Evolutionary conservation across 768 basidiomycete species (phyloP).

Genomic region (Podaxis sp.): DNA sequence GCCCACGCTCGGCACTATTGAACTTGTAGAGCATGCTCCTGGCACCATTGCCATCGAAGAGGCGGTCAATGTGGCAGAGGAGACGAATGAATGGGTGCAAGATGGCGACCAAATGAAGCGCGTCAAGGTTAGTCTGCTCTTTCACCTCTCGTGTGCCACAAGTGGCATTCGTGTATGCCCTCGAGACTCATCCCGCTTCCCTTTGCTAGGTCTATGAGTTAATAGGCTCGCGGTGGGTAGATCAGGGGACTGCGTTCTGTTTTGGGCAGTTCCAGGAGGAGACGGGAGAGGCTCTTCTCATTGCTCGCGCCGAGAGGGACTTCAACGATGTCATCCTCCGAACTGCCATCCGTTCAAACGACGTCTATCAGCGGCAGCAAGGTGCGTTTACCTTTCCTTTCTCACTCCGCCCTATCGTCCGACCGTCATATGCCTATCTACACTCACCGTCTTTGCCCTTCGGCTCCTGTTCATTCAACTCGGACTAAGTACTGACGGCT

Average conservation of each 20-base stretch:
- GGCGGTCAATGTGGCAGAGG: slow-evolving; percentile 44
- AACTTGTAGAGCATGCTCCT: slow-evolving; percentile 44
- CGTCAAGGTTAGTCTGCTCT: slow-evolving; percentile 62
- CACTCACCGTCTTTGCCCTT: slow-evolving; percentile 10
- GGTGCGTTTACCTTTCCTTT: slow-evolving; percentile 43
- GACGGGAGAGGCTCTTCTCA: slow-evolving; percentile 73
- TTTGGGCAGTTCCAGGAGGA: slow-evolving; percentile 84
- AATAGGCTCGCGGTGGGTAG: slow-evolving; percentile 86
- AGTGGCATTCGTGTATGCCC: background rate
- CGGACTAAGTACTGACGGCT: slow-evolving; percentile 13
- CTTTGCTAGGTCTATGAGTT: slow-evolving; percentile 85
- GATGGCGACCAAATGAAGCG: slow-evolving; percentile 76
- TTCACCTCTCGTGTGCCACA: slow-evolving; percentile 16
- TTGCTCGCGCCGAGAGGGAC: slow-evolving; percentile 79
- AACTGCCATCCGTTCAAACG: slow-evolving; percentile 77
- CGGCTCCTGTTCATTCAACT: slow-evolving; percentile 9
- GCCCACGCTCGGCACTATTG: slow-evolving; percentile 37
- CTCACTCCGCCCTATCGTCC: background rate
- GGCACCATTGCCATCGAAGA: slow-evolving; percentile 32
- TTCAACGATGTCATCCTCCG: slow-evolving; percentile 72
- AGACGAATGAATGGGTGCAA: slow-evolving; percentile 57
- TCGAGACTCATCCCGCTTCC: background rate
- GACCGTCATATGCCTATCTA: background rate
- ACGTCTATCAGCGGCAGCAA: slow-evolving; percentile 86
- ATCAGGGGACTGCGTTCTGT: slow-evolving; percentile 96